phyloP scores from a whole-genome alignment of 2,329 filamentous ascomycete species.

The Fusarium scirpi region DNA sequence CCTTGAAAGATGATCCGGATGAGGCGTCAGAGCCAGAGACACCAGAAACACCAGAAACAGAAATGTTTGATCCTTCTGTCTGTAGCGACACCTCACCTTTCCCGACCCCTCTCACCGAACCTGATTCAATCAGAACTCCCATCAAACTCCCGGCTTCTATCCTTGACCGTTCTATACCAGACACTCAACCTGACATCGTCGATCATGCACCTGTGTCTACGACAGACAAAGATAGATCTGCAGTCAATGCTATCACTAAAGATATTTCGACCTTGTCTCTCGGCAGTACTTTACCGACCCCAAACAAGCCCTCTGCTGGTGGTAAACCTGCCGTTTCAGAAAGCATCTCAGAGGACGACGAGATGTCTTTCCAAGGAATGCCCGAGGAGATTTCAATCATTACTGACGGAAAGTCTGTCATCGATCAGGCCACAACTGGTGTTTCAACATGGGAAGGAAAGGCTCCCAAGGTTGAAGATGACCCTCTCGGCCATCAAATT shows the following conservation, averaged over 20 bases:
- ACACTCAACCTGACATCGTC: constrained; percentile 1
- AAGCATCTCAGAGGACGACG: neutral
- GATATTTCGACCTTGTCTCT: neutral
- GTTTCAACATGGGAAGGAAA: neutral
- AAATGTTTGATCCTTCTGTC: constrained; percentile 13
- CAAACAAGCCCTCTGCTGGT: too few species aligned
- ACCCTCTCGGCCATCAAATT: neutral
- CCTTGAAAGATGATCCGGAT: neutral
- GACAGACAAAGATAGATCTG: neutral
- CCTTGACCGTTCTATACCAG: neutral
- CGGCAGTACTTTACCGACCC: too few species aligned
- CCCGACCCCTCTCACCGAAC: constrained; percentile 10
- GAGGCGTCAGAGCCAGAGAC: constrained; percentile 11
- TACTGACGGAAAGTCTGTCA: neutral
- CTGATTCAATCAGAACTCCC: neutral
- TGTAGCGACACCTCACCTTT: constrained; percentile 6
- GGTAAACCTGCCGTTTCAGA: neutral
- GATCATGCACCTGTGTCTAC: neutral
- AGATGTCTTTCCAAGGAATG: neutral
- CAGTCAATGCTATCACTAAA: neutral
- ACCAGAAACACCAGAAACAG: constrained; percentile 8
- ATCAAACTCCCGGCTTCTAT: constrained; percentile 4
- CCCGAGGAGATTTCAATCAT: neutral
- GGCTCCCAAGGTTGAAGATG: neutral
- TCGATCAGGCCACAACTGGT: neutral